These are phyloP conservation scores for Aphanomyces invadans DNA, from an alignment of 352 stramenopile genomes.

Conservation along the genomic window DNA sequence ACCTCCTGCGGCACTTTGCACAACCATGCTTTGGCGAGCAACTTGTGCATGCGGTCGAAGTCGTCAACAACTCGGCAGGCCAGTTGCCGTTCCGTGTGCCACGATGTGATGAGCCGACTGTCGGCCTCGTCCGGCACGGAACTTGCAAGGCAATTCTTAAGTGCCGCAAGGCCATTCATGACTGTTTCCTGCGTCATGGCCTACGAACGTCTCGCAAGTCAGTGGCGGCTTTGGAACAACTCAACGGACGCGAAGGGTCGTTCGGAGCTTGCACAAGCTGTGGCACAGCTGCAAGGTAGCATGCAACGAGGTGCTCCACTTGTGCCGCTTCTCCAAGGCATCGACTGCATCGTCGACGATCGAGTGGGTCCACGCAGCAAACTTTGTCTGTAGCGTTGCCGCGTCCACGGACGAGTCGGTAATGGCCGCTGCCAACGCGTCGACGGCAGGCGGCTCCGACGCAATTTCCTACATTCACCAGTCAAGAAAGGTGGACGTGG, in stretches of 20 bases:
- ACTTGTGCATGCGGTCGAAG: not conserved
- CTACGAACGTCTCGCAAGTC: too few relatives aligned
- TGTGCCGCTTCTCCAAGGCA: not conserved
- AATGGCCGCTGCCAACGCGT: not conserved
- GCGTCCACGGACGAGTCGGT: not conserved
- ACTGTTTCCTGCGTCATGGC: not conserved
- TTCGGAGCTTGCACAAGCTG: not conserved
- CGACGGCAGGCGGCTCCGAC: not conserved
- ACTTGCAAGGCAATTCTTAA: not conserved
- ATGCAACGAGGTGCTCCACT: not conserved
- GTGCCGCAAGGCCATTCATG: not conserved
- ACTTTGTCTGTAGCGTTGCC: not conserved
- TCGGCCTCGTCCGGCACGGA: not conserved
- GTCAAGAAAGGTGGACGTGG: not conserved
- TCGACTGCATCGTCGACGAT: not conserved
- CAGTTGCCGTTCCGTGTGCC: not conserved
- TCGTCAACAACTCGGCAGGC: not conserved
- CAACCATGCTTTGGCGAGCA: not conserved
- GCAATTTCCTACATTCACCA: not conserved
- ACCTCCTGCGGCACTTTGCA: conserved; percentile 7
- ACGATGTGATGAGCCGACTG: not conserved
- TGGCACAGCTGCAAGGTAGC: not conserved
- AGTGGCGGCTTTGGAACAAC: not conserved
- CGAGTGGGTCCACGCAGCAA: not conserved
- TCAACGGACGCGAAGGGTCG: not conserved